A percentile compares a stretch with the other conserved stretches of the same genome.
These are phyloP conservation scores for Phylloporus sp. DNA, from an alignment of 768 basidiomycete species.

Conservation along the genomic window DNA sequence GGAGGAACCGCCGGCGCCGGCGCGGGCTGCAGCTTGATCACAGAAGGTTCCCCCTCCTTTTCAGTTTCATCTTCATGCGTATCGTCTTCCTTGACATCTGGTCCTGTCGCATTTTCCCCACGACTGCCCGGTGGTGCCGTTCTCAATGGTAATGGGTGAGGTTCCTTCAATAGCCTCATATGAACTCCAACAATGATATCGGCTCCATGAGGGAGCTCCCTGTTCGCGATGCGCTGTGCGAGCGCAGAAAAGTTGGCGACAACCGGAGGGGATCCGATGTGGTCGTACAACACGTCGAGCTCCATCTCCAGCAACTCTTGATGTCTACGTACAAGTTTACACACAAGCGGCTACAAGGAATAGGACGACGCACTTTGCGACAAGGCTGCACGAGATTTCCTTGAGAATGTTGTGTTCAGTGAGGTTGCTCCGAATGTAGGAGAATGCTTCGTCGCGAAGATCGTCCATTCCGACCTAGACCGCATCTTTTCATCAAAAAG, in stretches of 20 bases:
- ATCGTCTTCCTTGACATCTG: background rate
- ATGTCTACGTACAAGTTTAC: background rate
- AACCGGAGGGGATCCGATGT: constrained; percentile 17
- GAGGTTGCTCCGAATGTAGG: constrained; percentile 13
- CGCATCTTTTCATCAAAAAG: background rate
- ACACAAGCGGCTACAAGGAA: background rate
- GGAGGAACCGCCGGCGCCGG: no score
- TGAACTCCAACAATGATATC: constrained; percentile 20
- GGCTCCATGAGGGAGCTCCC: constrained; percentile 19
- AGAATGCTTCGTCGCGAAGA: constrained; percentile 15
- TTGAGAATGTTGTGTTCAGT: constrained; percentile 21
- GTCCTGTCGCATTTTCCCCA: background rate
- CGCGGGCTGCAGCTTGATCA: no score
- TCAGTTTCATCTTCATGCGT: background rate
- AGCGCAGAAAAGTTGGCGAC: constrained; percentile 11
- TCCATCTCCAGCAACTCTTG: constrained; percentile 18
- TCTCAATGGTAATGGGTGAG: background rate
- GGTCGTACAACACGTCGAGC: constrained; percentile 15
- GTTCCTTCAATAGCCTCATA: constrained; percentile 11
- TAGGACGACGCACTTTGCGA: constrained; percentile 11
- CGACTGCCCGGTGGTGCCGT: background rate
- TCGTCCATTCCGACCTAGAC: constrained; percentile 19
- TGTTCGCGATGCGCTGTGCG: constrained; percentile 12
- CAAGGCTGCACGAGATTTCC: constrained; percentile 19
- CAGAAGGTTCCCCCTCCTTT: background rate